Evolutionary conservation across 2,329 filamentous ascomycete species (phyloP).

Genomic region (Drechslerella stenobrocha): DNA sequence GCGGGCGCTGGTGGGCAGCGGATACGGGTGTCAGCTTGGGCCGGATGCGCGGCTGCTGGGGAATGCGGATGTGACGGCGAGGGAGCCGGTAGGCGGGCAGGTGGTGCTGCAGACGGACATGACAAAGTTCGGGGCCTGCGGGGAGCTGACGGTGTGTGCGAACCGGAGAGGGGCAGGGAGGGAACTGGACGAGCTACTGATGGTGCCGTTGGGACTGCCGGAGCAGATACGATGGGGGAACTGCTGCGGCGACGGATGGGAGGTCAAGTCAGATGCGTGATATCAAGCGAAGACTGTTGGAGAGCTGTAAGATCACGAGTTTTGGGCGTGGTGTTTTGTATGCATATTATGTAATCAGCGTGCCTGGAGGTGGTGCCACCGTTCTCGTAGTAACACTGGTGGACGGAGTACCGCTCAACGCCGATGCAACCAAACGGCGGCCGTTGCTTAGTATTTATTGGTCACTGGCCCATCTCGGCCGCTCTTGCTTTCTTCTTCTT

Average conservation of each 20-base stretch:
- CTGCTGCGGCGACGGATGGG: slow-evolving; percentile 42
- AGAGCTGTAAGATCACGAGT: not conserved
- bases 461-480: slow-evolving; percentile 3
- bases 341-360: too few species aligned
- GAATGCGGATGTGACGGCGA: slow-evolving; percentile 25
- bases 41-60: slow-evolving; percentile 32
- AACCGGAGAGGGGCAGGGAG: slow-evolving; percentile 31
- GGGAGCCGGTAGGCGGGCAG: slow-evolving; percentile 19
- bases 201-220: slow-evolving; percentile 28
- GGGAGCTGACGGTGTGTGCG: slow-evolving; percentile 36
- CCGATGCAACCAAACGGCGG: too few species aligned
- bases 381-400: too few species aligned
- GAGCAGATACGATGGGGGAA: slow-evolving; percentile 38
- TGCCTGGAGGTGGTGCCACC: too few species aligned
- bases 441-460: too few species aligned
- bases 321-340: not conserved
- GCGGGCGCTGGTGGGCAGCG: slow-evolving; percentile 8
- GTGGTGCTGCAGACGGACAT: slow-evolving; percentile 34
- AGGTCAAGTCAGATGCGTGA: too few species aligned
- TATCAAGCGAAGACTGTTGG: not conserved
- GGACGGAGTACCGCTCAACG: too few species aligned
- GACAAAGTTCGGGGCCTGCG: slow-evolving; percentile 27
- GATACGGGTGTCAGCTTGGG: slow-evolving; percentile 17
- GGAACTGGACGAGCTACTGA: slow-evolving; percentile 27
- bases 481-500: slow-evolving; percentile 1